Percentiles rank a stretch among this genome's conserved stretches.
Evolutionary conservation across 257 asterid species (phyloP).

Genomic region (Forsythia suspensa): DNA sequence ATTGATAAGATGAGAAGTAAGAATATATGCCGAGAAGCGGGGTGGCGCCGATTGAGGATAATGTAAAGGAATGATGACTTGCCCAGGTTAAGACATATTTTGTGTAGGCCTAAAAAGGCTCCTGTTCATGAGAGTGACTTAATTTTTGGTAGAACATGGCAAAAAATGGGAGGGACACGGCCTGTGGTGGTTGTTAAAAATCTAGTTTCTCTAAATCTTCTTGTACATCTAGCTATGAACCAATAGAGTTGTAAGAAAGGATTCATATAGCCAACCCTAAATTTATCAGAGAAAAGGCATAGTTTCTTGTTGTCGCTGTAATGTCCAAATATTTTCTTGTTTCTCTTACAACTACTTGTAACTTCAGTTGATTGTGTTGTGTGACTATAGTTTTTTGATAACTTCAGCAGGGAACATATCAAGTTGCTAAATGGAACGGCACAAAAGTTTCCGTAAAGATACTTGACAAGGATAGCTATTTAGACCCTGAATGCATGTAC

Average conservation of each 20-base stretch:
- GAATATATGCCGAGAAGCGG: not conserved
- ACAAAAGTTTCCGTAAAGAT: conserved; percentile 96
- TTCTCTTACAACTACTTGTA: conserved; percentile 7
- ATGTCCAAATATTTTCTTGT: conserved; percentile 7
- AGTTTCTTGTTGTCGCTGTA: not conserved
- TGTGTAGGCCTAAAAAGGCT: not conserved
- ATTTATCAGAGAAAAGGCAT: not conserved
- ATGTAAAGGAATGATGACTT: not conserved
- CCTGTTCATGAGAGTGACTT: not conserved
- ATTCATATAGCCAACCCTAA: not conserved
- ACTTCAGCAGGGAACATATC: conserved; percentile 80
- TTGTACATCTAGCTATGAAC: not conserved
- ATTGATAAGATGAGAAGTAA: not conserved
- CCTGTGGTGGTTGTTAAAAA: not conserved
- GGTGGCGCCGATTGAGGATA: not conserved
- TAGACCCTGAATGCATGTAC: conserved; percentile 79
- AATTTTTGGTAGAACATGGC: not conserved
- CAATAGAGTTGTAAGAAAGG: not conserved
- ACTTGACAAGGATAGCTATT: conserved; percentile 82
- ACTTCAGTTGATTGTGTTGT: conserved; percentile 2
- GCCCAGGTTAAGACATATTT: not conserved
- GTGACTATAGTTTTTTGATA: conserved; percentile 6
- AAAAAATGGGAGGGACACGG: not conserved
- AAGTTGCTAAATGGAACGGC: conserved; percentile 99
- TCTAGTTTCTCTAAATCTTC: not conserved